phyloP scores from a whole-genome alignment of 495 filamentous ascomycete species.

The Lindgomyces ingoldianus region DNA sequence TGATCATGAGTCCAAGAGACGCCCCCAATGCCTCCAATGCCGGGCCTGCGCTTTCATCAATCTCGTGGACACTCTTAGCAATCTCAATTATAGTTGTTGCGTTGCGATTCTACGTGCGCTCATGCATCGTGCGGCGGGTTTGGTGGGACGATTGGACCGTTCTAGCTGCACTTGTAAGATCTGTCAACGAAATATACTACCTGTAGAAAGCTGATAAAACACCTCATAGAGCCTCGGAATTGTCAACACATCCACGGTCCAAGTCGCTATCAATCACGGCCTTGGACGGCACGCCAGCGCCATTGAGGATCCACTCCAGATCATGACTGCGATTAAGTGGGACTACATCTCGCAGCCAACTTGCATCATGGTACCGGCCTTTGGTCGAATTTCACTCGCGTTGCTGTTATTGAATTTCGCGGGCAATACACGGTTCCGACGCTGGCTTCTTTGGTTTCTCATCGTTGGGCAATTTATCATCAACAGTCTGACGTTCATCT shows the following conservation, averaged over 20 bases:
- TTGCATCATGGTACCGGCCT: not conserved
- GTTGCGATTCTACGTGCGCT: conserved; percentile 3
- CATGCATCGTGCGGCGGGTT: not conserved
- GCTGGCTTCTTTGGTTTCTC: not conserved
- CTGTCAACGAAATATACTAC: not conserved
- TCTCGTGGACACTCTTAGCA: not conserved
- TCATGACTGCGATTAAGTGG: not conserved
- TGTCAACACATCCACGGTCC: not conserved
- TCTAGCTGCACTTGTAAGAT: not conserved
- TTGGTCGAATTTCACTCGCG: not conserved
- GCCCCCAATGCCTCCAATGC: not conserved
- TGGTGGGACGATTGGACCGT: conserved; percentile 1
- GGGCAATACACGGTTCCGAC: not conserved
- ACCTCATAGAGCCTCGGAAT: not conserved
- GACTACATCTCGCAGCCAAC: not conserved
- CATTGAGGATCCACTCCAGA: not conserved
- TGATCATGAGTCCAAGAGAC: not conserved
- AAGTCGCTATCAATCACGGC: not conserved
- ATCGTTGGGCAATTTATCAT: not conserved
- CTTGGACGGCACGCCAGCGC: not conserved
- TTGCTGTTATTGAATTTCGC: not conserved
- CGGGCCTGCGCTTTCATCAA: not conserved
- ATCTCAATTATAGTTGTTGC: not conserved
- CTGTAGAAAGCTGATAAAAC: not conserved
- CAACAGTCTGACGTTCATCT: not conserved